Evolutionary conservation across 257 asterid species (phyloP).

Genomic region (Solanum pimpinellifolium): DNA sequence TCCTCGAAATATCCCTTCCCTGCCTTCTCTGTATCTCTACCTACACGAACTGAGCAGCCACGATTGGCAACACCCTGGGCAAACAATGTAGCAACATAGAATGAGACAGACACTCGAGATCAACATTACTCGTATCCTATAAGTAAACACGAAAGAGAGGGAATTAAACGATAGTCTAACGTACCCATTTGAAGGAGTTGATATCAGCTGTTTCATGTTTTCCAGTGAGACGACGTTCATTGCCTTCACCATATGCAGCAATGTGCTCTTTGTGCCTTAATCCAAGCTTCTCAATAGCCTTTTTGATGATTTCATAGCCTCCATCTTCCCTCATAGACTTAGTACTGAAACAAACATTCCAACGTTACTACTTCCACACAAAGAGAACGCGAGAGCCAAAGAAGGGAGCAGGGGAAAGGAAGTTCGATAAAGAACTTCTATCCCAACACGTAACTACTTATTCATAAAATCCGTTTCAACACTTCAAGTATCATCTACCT

Average conservation of each 20-base stretch:
- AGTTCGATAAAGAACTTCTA: not conserved
- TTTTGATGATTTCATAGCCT: slow-evolving; percentile 66
- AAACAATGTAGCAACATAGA: not conserved
- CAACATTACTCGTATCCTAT: not conserved
- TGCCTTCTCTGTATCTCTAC: slow-evolving; percentile 80
- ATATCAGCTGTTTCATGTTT: slow-evolving; percentile 80
- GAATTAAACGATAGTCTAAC: not conserved
- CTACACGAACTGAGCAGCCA: slow-evolving; percentile 85
- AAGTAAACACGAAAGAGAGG: not conserved
- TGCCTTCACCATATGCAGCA: slow-evolving; percentile 94
- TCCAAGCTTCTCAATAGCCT: slow-evolving; percentile 74
- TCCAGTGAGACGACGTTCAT: slow-evolving; percentile 92
- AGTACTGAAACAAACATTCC: slow-evolving; percentile 37
- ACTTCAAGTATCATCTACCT: slow-evolving; percentile 24
- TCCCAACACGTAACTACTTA: not conserved
- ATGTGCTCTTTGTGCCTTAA: slow-evolving; percentile 81
- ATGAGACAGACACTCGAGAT: not conserved
- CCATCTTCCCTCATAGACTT: slow-evolving; percentile 79
- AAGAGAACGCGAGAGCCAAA: not conserved
- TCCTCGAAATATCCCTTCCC: slow-evolving; percentile 97
- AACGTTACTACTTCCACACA: not conserved
- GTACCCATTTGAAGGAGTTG: slow-evolving; percentile 71
- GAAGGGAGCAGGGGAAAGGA: not conserved
- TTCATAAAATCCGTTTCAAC: not conserved
- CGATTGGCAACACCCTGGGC: slow-evolving; percentile 91